A percentile compares a stretch with the other conserved stretches of the same genome.
Evolutionary conservation across 768 basidiomycete species (phyloP).

Genomic region (Pulveroboletus frians): DNA sequence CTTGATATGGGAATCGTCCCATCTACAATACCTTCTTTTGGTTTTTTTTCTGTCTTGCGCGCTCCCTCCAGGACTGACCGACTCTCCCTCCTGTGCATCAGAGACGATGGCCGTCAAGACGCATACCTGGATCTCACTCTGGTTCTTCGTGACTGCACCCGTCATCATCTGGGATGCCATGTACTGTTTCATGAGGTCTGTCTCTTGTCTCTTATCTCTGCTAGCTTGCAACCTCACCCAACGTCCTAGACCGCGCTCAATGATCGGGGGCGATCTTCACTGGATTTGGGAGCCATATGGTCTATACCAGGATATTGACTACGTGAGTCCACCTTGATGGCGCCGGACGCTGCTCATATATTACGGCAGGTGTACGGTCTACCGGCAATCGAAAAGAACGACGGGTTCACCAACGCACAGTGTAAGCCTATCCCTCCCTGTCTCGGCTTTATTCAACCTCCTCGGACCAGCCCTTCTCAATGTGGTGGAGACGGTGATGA

Average conservation of each 20-base stretch:
- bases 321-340: slow-evolving; percentile 24
- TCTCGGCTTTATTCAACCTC: background rate
- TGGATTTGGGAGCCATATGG: slow-evolving; percentile 90
- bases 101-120: slow-evolving; percentile 46
- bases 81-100: background rate
- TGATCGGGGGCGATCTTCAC: slow-evolving; percentile 82
- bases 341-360: slow-evolving; percentile 29
- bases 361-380: slow-evolving; percentile 62
- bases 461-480: slow-evolving; percentile 61
- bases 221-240: background rate
- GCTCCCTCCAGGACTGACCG: background rate
- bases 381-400: slow-evolving; percentile 53
- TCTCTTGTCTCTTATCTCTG: background rate
- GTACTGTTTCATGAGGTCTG: slow-evolving; percentile 76
- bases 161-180: slow-evolving; percentile 74
- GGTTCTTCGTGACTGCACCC: slow-evolving; percentile 52
- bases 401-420: slow-evolving; percentile 86
- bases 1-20: background rate
- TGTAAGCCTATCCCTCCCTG: slow-evolving; percentile 39
- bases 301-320: slow-evolving; percentile 64
- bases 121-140: slow-evolving; percentile 54
- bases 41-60: no score
- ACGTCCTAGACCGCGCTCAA: slow-evolving; percentile 68
- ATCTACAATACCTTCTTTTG: background rate
- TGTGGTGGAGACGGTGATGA: slow-evolving; percentile 71